A percentile compares a stretch with the other conserved stretches of the same genome.
Conservation (phyloP, 768 basidiomycete species). For the Boletellus ananiceps region DNA sequence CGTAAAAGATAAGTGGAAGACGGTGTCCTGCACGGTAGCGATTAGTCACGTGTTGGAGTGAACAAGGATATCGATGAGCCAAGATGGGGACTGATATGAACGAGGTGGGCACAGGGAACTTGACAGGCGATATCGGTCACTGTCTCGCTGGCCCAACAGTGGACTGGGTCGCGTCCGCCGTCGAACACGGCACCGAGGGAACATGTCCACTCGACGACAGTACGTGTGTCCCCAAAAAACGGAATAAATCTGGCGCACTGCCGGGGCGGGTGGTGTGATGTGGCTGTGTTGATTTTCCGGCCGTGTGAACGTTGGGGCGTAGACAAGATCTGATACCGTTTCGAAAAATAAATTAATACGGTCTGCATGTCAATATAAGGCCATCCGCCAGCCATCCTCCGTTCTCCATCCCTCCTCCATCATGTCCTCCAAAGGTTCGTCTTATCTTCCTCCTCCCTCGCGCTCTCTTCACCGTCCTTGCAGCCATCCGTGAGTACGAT, state of each 20-base stretch:
- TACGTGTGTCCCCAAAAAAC: no score
- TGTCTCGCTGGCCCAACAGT: no score
- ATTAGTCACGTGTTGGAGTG: no score
- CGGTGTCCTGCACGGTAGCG: no score
- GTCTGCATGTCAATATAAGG: slow-evolving; percentile 14
- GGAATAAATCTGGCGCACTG: no score
- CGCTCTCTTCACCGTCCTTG: slow-evolving; percentile 3
- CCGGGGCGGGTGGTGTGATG: slow-evolving; percentile 7
- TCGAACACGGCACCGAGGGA: no score
- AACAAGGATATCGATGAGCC: no score
- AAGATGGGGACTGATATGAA: not conserved
- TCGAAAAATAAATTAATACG: slow-evolving; percentile 17
- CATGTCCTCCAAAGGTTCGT: slow-evolving; percentile 34
- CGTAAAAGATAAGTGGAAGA: not conserved
- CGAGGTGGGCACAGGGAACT: slow-evolving; percentile 9
- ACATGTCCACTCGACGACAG: no score
- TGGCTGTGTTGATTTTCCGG: slow-evolving; percentile 28
- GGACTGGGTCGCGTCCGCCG: no score
- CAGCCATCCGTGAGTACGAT: slow-evolving; percentile 95
- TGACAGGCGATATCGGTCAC: no score
- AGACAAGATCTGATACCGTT: slow-evolving; percentile 23
- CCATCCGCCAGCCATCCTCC: slow-evolving; percentile 1
- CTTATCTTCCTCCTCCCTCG: not conserved
- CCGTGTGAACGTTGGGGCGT: slow-evolving; percentile 30
- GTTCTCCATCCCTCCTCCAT: slow-evolving; percentile 13